Base-by-base conservation (phyloP, 257 asterid species). In the Euphrasia confusa region DNA sequence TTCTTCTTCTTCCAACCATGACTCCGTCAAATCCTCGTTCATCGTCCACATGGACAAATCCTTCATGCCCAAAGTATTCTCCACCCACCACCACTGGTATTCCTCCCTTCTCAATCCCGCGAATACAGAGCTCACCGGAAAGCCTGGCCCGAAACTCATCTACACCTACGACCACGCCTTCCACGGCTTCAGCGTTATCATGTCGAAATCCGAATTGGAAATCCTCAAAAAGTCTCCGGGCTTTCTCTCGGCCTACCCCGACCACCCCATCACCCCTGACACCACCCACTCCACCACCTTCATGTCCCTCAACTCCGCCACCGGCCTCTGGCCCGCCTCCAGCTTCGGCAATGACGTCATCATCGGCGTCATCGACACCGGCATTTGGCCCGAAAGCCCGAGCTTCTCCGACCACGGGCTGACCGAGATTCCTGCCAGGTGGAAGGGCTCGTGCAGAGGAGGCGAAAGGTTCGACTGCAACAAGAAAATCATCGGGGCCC, bases 341-440 rank as follows among this genome's bases (percentile, higher is more conserved):
- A 5, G 58, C 2, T 75, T 61, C 18, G 83, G 83, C 1, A 71
- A 68, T 18, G 80, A 78, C n/a, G 80, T 75, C 37, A 75, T 78
- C 17, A 69, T 78, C 0, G 83, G 80, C 42, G 54, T 78, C 21
- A 35, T 78, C 5, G 83, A 78, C 65, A 8, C 59, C 0, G 83
- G 83, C 0, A 58, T 78, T 1, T 78, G 83, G 83, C 83, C 83
- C 2, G 83, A 78, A 47, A 78, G 83, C 11, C 75, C 66, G 11
- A 75, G 83, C 71, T 78, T 75, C 30, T 65, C 5, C 5, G 80
- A 78, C 7, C 65, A 68, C 2, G 80, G 83, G 0, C 68, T 78
- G 68, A 68, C 83, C 7, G 54, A 18, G 2, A 12, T 75, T 1
- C 83, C 83, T 0, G 4, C 71, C 0, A 58, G 54, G 50, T 78